Percentiles rank a stretch among this genome's conserved stretches.
These are phyloP conservation scores for Penicillium verhagenii DNA, from an alignment of 495 filamentous ascomycete genomes.

Conservation along the genomic window DNA sequence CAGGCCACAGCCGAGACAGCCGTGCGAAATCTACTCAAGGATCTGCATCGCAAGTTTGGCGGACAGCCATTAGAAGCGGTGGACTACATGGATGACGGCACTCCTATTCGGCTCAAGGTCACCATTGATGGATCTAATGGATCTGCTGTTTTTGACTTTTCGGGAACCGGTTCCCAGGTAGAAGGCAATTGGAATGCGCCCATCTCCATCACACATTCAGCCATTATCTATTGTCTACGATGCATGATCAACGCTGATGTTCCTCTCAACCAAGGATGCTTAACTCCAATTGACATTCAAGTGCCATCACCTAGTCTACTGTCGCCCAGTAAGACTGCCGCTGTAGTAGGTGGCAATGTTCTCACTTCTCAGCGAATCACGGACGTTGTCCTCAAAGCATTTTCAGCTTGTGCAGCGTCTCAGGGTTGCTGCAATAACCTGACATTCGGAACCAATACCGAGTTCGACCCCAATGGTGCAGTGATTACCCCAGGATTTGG, in stretches of 20 bases:
- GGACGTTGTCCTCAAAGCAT: slow-evolving; percentile 84
- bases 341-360: slow-evolving; percentile 89
- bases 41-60: slow-evolving; percentile 69
- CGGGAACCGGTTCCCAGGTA: slow-evolving; percentile 77
- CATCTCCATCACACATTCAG: slow-evolving; percentile 83
- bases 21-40: slow-evolving; percentile 75
- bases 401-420: slow-evolving; percentile 79
- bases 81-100: slow-evolving; percentile 95
- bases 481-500: slow-evolving; percentile 62
- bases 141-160: slow-evolving; percentile 88
- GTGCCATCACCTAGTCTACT: slow-evolving; percentile 80
- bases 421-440: slow-evolving; percentile 87
- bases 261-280: slow-evolving; percentile 91
- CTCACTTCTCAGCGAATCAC: slow-evolving; percentile 81
- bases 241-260: slow-evolving; percentile 89
- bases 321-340: slow-evolving; percentile 69
- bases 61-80: slow-evolving; percentile 73
- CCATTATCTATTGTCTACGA: slow-evolving; percentile 91
- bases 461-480: slow-evolving; percentile 37
- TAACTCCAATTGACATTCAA: slow-evolving; percentile 75
- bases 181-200: slow-evolving; percentile 79
- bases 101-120: slow-evolving; percentile 79
- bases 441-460: slow-evolving; percentile 45
- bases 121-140: slow-evolving; percentile 79
- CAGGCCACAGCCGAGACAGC: slow-evolving; percentile 86